Conservation (phyloP, 2,329 filamentous ascomycete genomes). For the Botrytis fragariae region DNA sequence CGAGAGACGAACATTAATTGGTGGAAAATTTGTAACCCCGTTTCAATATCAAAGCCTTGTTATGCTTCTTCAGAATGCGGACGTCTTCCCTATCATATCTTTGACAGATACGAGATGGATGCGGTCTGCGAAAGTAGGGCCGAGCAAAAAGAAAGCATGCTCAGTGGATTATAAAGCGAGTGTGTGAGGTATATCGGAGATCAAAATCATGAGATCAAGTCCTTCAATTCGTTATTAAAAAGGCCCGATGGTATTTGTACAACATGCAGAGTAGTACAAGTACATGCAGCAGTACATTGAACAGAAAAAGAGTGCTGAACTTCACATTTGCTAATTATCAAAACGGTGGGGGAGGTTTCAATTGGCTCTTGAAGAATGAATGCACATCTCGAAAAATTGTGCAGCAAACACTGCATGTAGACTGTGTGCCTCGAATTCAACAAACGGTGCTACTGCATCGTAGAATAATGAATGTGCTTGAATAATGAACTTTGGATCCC, state of each 20-base stretch:
- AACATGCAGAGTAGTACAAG: slow-evolving; percentile 3
- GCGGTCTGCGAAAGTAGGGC: neutral
- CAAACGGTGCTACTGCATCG: neutral
- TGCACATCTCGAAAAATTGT: neutral
- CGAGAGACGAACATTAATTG: slow-evolving; percentile 7
- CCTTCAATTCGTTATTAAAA: slow-evolving; percentile 2
- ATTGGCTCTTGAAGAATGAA: neutral
- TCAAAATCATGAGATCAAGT: neutral
- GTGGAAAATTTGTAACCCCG: slow-evolving; percentile 2
- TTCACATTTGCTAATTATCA: neutral
- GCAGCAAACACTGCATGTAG: neutral
- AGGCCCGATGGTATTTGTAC: slow-evolving; percentile 8
- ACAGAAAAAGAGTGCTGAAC: neutral
- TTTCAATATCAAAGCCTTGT: slow-evolving; percentile 3
- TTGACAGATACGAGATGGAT: neutral
- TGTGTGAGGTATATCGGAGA: neutral
- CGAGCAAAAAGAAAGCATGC: neutral
- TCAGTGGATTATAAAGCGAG: neutral
- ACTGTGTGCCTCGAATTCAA: neutral
- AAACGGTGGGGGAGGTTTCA: neutral
- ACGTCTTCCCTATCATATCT: neutral
- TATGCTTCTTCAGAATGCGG: neutral
- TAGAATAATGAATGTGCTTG: neutral
- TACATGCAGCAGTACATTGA: neutral
- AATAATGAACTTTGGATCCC: neutral